phyloP scores from a whole-genome alignment of 306 rosid species.

The Abrus precatorius region DNA sequence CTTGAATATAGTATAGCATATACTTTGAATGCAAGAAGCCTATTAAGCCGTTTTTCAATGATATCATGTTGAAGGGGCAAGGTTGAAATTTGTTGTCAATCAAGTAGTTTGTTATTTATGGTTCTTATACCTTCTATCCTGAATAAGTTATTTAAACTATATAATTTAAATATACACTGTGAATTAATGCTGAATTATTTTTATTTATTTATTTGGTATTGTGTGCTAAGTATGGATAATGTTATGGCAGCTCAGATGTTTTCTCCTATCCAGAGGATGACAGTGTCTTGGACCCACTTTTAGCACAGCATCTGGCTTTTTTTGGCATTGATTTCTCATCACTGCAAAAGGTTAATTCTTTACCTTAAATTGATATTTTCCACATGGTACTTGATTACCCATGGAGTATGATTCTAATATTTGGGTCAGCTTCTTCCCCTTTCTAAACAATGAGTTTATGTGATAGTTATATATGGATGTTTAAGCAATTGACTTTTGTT shows the following conservation, averaged over 20 bases:
- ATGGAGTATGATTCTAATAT: no score
- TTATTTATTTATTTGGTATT: background rate
- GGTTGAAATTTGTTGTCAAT: no score
- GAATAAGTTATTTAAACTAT: slow-evolving; percentile 21
- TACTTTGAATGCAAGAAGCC: no score
- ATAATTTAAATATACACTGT: background rate
- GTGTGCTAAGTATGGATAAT: slow-evolving; percentile 64
- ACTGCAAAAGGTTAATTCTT: slow-evolving; percentile 79
- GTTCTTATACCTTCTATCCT: background rate
- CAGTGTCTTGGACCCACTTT: slow-evolving; percentile 85
- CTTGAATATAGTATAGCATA: no score
- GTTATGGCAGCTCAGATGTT: slow-evolving; percentile 97
- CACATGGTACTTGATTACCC: no score
- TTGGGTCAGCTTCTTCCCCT: no score
- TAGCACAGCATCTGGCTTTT: slow-evolving; percentile 91
- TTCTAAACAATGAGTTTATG: no score
- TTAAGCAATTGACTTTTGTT: no score
- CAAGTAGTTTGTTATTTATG: background rate
- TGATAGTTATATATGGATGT: no score
- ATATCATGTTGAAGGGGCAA: no score
- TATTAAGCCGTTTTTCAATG: no score
- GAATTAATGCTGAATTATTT: background rate
- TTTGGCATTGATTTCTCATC: slow-evolving; percentile 96
- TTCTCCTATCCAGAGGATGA: slow-evolving; percentile 96
- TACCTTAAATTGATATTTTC: slow-evolving; percentile 13